These are phyloP conservation scores for Heterobasidion irregulare DNA, from an alignment of 1,284 basidiomycete genomes.

Conservation along the genomic window DNA sequence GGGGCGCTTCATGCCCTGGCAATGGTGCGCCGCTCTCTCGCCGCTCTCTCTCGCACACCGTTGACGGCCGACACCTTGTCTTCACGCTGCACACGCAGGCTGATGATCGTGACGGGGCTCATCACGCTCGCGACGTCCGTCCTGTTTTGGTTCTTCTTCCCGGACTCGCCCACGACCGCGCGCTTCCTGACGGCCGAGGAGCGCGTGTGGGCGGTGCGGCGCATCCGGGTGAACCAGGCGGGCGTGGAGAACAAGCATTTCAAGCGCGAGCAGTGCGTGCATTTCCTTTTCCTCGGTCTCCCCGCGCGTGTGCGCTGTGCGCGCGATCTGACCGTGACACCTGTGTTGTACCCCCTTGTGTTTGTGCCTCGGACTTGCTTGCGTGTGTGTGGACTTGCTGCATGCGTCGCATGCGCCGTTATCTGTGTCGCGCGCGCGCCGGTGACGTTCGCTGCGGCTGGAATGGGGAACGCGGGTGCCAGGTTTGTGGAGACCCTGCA, in stretches of 20 bases:
- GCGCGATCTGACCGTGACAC: too few species aligned
- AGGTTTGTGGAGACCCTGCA: conserved; percentile 59
- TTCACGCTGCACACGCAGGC: conserved; percentile 27
- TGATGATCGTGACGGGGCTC: conserved; percentile 66
- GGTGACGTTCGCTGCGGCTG: not conserved
- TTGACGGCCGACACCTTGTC: not conserved
- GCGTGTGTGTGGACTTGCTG: not conserved
- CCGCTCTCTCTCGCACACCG: not conserved
- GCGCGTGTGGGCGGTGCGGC: conserved; percentile 52
- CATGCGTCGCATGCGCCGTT: not conserved
- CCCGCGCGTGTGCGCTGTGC: not conserved
- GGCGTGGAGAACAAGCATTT: conserved; percentile 31
- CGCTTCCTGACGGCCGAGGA: conserved; percentile 62
- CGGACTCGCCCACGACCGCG: conserved; percentile 60
- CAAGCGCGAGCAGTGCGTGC: conserved; percentile 33
- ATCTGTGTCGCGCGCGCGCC: too few species aligned
- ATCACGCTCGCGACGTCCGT: conserved; percentile 48
- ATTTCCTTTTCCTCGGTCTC: not conserved
- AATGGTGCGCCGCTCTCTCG: conserved; percentile 36
- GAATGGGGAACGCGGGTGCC: not conserved
- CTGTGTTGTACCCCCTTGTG: too few species aligned
- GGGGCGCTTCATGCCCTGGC: conserved; percentile 51
- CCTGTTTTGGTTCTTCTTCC: conserved; percentile 60
- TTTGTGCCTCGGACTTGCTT: too few species aligned
- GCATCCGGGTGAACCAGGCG: conserved; percentile 51